Conservation (phyloP, 805 yeast genomes). For the Cyberlindnera mississippiensis region DNA sequence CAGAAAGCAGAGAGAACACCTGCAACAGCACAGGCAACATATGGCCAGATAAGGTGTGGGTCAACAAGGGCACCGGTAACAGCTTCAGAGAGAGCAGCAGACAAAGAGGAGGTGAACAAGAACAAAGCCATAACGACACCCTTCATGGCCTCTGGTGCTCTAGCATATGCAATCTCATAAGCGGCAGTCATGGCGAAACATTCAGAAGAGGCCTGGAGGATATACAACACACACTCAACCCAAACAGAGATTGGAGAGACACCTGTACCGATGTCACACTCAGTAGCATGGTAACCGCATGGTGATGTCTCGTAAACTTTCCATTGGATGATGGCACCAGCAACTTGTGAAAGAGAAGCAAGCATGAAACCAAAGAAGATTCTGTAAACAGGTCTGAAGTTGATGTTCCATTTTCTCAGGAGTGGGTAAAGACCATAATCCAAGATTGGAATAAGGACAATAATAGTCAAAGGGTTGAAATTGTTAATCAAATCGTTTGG, state of each 20-base stretch:
- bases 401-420: constrained; percentile 43
- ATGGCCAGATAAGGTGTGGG: constrained; percentile 70
- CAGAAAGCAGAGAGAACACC: constrained; percentile 54
- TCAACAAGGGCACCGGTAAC: constrained; percentile 61
- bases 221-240: constrained; percentile 61
- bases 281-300: constrained; percentile 60
- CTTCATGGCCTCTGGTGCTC: constrained; percentile 62
- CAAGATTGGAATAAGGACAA: constrained; percentile 71
- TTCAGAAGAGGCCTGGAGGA: constrained; percentile 70
- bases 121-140: constrained; percentile 47
- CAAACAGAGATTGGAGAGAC: constrained; percentile 54
- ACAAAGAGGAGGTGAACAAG: constrained; percentile 69
- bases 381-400: constrained; percentile 67
- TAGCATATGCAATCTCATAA: constrained; percentile 78
- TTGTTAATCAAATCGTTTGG: constrained; percentile 80
- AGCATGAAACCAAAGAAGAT: constrained; percentile 67
- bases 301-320: constrained; percentile 68
- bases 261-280: constrained; percentile 38
- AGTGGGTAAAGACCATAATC: constrained; percentile 56
- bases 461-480: constrained; percentile 70
- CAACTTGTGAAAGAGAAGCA: constrained; percentile 38
- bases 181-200: constrained; percentile 80
- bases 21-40: constrained; percentile 56
- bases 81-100: constrained; percentile 74
- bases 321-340: constrained; percentile 57